Conservation (phyloP, 768 basidiomycete species). For the Tricholoma sp. region DNA sequence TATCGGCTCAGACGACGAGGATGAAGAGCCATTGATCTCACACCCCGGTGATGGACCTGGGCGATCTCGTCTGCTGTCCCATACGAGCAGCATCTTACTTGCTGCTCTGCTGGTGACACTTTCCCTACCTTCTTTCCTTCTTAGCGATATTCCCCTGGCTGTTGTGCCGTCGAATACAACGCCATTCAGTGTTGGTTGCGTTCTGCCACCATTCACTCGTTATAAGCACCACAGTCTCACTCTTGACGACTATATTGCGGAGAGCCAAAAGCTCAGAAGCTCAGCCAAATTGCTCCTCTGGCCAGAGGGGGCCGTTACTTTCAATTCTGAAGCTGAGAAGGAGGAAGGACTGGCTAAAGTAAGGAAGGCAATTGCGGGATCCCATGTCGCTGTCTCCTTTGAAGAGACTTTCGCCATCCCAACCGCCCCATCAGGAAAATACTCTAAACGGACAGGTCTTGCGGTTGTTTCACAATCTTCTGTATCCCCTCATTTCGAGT, state of each 20-base stretch:
- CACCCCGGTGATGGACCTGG: constrained; percentile 10
- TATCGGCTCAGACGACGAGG: constrained; percentile 36
- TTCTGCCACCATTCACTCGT: constrained; percentile 46
- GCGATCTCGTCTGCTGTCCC: constrained; percentile 10
- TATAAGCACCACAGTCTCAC: constrained; percentile 37
- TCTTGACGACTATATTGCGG: constrained; percentile 58
- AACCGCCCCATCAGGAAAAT: constrained; percentile 31
- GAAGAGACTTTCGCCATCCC: constrained; percentile 50
- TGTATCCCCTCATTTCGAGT: constrained; percentile 38
- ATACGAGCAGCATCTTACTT: constrained; percentile 28
- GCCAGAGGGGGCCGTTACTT: constrained; percentile 77
- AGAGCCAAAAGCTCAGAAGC: constrained; percentile 40
- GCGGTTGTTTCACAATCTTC: constrained; percentile 47
- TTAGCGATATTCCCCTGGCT: constrained; percentile 34
- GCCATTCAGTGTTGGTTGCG: constrained; percentile 60
- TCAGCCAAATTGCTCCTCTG: constrained; percentile 61
- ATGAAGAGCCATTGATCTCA: constrained; percentile 13
- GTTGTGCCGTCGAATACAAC: constrained; percentile 39
- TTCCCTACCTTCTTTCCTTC: constrained; percentile 51
- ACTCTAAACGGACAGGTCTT: constrained; percentile 53
- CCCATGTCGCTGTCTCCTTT: constrained; percentile 67
- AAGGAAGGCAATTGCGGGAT: constrained; percentile 26
- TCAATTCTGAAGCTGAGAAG: constrained; percentile 46
- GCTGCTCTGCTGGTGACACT: constrained; percentile 37
- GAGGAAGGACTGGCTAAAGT: constrained; percentile 44